phyloP scores from a whole-genome alignment of 1,284 basidiomycete genomes.

The Phaffia rhodozyma region DNA sequence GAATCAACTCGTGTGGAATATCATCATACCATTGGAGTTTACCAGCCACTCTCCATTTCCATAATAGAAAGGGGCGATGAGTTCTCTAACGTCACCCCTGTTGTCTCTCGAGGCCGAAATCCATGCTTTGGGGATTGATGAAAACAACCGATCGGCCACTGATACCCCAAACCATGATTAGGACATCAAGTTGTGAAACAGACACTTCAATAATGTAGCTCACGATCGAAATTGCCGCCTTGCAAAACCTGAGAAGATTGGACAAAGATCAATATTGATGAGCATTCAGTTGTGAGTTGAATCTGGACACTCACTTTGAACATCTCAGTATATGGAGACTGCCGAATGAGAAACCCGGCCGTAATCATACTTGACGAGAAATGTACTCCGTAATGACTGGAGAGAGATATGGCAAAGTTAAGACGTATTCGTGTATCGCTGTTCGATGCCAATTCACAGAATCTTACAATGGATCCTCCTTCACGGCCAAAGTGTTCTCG shows the following conservation, averaged over 20 bases:
- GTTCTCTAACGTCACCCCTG: conserved; percentile 83
- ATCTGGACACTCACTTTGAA: conserved; percentile 48
- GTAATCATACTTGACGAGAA: conserved; percentile 96
- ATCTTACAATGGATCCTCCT: conserved; percentile 59
- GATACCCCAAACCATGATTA: neutral
- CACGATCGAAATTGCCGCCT: conserved; percentile 79
- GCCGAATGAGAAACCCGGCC: conserved; percentile 82
- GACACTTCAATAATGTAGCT: neutral
- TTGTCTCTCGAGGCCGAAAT: conserved; percentile 74
- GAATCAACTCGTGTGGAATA: conserved; percentile 47
- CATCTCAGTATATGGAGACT: conserved; percentile 83
- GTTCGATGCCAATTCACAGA: neutral
- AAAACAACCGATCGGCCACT: conserved; percentile 82
- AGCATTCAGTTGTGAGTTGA: neutral
- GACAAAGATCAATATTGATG: neutral
- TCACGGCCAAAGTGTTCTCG: conserved; percentile 62
- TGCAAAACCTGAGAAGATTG: conserved; percentile 50
- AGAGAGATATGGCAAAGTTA: neutral
- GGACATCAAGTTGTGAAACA: neutral
- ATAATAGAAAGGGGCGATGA: conserved; percentile 83
- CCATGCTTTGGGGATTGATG: conserved; percentile 66
- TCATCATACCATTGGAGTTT: conserved; percentile 39
- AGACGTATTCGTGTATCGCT: neutral
- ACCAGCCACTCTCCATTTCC: conserved; percentile 37
- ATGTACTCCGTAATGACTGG: conserved; percentile 57